These are phyloP conservation scores for Eucalyptus polyanthemos DNA, from an alignment of 345 rosid species.

Conservation along the genomic window DNA sequence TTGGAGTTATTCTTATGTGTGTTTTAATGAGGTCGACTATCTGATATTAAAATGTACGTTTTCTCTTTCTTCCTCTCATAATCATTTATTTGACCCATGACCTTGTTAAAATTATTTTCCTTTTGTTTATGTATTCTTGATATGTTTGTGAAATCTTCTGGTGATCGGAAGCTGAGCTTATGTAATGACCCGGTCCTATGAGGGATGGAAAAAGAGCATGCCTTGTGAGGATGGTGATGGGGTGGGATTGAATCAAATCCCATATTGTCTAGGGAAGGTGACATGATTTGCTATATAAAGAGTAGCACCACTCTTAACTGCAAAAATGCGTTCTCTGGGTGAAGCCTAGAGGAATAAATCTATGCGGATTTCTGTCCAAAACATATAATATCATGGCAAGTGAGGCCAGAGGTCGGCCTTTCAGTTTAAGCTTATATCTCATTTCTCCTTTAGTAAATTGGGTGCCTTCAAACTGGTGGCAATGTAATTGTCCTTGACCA, in stretches of 20 bases:
- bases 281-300: too few relatives aligned
- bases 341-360: too few relatives aligned
- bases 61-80: background rate
- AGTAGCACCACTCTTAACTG: too few relatives aligned
- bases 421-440: background rate
- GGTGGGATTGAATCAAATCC: too few relatives aligned
- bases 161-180: background rate
- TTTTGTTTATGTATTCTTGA: background rate
- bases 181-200: too few relatives aligned
- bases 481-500: background rate
- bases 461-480: background rate
- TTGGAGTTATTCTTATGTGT: slow-evolving; percentile 61
- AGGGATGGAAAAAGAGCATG: too few relatives aligned
- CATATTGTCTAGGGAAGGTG: too few relatives aligned
- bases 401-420: too few relatives aligned
- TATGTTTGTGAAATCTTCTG: background rate
- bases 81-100: background rate
- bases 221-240: too few relatives aligned
- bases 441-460: background rate
- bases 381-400: too few relatives aligned
- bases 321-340: too few relatives aligned
- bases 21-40: slow-evolving; percentile 78
- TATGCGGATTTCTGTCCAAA: too few relatives aligned
- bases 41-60: slow-evolving; percentile 53
- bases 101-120: background rate